phyloP scores from a whole-genome alignment of 805 yeast species.

The Starmera dryadoides region DNA sequence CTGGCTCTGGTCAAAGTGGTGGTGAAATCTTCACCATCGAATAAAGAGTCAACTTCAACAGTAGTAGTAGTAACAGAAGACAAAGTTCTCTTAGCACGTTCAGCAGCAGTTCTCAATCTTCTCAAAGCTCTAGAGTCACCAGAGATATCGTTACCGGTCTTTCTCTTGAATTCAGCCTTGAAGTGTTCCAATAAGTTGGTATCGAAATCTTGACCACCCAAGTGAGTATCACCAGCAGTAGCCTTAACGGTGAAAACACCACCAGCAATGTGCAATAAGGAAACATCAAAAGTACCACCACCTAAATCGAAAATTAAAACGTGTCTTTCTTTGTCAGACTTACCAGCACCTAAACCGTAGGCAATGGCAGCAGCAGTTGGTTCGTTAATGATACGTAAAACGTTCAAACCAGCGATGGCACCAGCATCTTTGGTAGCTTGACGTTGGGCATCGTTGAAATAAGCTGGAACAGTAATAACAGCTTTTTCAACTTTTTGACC shows the following conservation, averaged over 20 bases:
- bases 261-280: conserved; percentile 85
- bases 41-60: conserved; percentile 92
- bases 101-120: conserved; percentile 98
- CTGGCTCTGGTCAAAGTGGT: conserved; percentile 94
- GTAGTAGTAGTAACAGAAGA: conserved; percentile 95
- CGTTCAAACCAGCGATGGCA: conserved; percentile 74
- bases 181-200: conserved; percentile 91
- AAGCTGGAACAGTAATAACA: conserved; percentile 75
- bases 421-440: conserved; percentile 82
- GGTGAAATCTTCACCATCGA: conserved; percentile 93
- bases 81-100: conserved; percentile 97
- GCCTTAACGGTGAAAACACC: conserved; percentile 97
- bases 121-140: conserved; percentile 92
- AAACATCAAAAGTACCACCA: conserved; percentile 99
- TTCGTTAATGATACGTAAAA: conserved; percentile 69
- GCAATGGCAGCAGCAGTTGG: conserved; percentile 98
- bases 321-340: conserved; percentile 73
- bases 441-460: conserved; percentile 75
- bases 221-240: conserved; percentile 98
- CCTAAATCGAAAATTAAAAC: conserved; percentile 93
- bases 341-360: conserved; percentile 94
- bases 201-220: conserved; percentile 99
- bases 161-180: conserved; percentile 91
- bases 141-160: conserved; percentile 87
- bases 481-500: conserved; percentile 69